Evolutionary conservation across 495 filamentous ascomycete species (phyloP).

Genomic region (Copromyces sp.): DNA sequence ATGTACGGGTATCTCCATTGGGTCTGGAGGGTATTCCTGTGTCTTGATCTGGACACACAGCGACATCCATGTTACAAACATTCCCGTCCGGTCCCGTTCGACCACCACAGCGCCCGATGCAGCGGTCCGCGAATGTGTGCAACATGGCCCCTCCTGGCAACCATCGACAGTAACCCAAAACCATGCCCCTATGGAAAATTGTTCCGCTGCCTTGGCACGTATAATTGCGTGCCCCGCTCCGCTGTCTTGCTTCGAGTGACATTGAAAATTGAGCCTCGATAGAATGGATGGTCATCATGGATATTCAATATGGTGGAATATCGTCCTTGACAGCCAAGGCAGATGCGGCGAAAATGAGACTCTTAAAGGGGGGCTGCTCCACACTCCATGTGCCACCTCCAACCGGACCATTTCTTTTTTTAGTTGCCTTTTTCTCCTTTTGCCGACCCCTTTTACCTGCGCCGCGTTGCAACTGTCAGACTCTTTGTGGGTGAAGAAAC

Average conservation of each 20-base stretch:
- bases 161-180: not conserved
- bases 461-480: not conserved
- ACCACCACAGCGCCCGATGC: not conserved
- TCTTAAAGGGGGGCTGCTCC: not conserved
- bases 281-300: not conserved
- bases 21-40: not conserved
- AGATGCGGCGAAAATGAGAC: not conserved
- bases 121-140: not conserved
- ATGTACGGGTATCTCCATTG: not conserved
- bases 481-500: not conserved
- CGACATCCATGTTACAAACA: not conserved
- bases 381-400: not conserved
- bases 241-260: not conserved
- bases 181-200: not conserved
- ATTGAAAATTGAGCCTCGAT: not conserved
- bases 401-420: constrained; percentile 10
- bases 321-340: not conserved
- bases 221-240: not conserved
- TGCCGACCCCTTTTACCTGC: constrained; percentile 1
- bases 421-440: constrained; percentile 2
- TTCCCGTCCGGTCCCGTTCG: not conserved
- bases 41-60: not conserved
- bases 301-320: not conserved
- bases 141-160: not conserved
- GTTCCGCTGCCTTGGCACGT: not conserved